Base-by-base conservation (phyloP, 768 basidiomycete genomes). In the Collybia sordida region DNA sequence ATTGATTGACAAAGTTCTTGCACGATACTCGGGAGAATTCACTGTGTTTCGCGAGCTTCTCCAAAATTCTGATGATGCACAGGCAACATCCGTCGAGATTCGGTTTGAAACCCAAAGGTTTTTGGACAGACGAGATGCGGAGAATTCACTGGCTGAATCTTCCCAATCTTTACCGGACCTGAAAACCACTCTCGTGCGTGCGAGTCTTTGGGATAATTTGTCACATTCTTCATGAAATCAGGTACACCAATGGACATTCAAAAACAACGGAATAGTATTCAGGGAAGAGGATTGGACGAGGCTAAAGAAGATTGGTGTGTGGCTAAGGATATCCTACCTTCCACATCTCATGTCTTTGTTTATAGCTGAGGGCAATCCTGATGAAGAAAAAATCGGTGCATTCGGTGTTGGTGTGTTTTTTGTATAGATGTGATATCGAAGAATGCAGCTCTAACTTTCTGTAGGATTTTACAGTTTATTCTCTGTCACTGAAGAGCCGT, bases 1-100 rank as follows among this genome's bases (percentile, higher is more conserved):
- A n/a, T 74, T 97, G 50, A 96, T 98, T 46, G 95, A 97, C 76
- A 98, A 94, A 70, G 92, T 98, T 19, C 82, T 99, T 18, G 93
- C 96, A 8, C 78, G 96, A 21, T 99, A 99, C 70, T 91, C 89
- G 11, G 95, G 93, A 45, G 94, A 97, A 72, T 91, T 94, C 59
- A 96, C 94, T 15, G 79, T 79, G 7, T 79, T 79, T 56, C 72
- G 95, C 42, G 96, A 98, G 65, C 79, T 99, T 4, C 72, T 98
- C 0, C 96, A 98, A 73, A 98, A 99, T 64, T 94, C 94, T 23
- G 94, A 97, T 63, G 95, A 97, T 68, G 93, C 90, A 2, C 85
- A 80, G 39, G 83, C 90, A 2, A 81, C 75, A 45, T 70, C 77
- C 12, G 91, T 86, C 2, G 87, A 95, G 66, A 89, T 95, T 38